Base-by-base conservation (phyloP, 495 filamentous ascomycete species). In the Penicillium coffeae region DNA sequence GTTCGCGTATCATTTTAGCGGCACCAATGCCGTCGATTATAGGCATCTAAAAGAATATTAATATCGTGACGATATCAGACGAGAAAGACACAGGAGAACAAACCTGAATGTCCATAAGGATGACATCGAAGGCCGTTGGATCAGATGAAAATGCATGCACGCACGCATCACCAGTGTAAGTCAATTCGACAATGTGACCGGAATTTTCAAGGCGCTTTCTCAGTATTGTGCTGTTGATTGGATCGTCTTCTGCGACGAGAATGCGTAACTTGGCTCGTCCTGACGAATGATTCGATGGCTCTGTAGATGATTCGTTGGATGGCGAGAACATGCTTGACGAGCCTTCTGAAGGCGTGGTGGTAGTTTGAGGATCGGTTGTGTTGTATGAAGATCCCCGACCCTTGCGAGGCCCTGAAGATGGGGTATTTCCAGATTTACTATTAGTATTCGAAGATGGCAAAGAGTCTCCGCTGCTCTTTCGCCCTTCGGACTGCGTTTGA, bases 51-150 rank as follows among this genome's bases (percentile, higher is more conserved):
- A 53, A 67, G 22, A 34, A 58, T 51, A 25, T 45, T 18, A 15
- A 9, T 9, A 33, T 18, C 19, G 22, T 22, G 0, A 3, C 6
- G 9, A 44, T 21, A 15, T 9, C 25, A 8, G 9, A 15, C n/a
- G 33, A 12, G 32, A 6, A 13, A 14, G 19, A 7, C 34, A 76
- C 18, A 34, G 3, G 20, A 30, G 14, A 7, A 16, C 41, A 59
- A 56, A 88, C 88, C 77, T 95, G 89, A 75, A 95, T 91, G 58
- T 95, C 90, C 90, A 95, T 95, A 58, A 95, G 74, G 16, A 95
- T 72, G 16, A 89, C 82, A 67, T 95, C 88, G 56, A 83, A 92
- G 21, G 47, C 63, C 30, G 52, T 55, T 1, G 78, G 66, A 38
- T 79, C 74, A 30, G 85, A 82, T 21, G 63, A 70, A 59, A 87